Conservation (phyloP, 106 monocot species). For the Acanthochlamys bracteata region DNA sequence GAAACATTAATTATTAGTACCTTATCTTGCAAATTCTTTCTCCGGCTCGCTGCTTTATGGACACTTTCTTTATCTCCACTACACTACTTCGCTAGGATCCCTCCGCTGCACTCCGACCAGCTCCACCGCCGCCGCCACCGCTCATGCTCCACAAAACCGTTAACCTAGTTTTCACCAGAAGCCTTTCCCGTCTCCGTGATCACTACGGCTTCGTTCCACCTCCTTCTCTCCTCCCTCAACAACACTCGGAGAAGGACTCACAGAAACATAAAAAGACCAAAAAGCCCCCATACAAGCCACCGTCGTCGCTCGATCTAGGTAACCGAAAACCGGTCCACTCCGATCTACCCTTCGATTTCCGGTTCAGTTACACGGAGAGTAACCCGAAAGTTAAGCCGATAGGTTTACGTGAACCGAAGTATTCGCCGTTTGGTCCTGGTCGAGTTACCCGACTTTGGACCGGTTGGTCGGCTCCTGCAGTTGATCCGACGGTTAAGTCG, state of each 20-base stretch:
- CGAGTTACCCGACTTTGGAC: conserved; percentile 73
- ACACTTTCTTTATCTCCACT: too few relatives aligned
- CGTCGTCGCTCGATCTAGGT: conserved; percentile 60
- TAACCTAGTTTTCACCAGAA: too few relatives aligned
- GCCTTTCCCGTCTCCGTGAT: conserved; percentile 22
- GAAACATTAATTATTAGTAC: too few relatives aligned
- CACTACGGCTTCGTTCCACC: conserved; percentile 81
- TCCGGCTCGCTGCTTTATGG: too few relatives aligned
- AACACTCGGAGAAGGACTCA: conserved; percentile 1
- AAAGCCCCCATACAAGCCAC: conserved; percentile 66
- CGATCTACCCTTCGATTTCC: conserved; percentile 69
- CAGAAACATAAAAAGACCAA: conserved; percentile 19
- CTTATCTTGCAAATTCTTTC: too few relatives aligned
- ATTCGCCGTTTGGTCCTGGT: conserved; percentile 85
- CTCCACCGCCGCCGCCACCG: too few relatives aligned
- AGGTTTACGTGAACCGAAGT: conserved; percentile 84
- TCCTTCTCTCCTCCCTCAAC: conserved; percentile 31
- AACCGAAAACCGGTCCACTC: conserved; percentile 39
- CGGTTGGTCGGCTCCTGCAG: conserved; percentile 65
- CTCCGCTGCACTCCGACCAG: too few relatives aligned
- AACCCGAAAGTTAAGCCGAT: conserved; percentile 45
- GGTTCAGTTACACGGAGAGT: conserved; percentile 80
- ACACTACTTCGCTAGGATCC: too few relatives aligned
- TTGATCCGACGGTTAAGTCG: conserved; percentile 57
- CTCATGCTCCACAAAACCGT: too few relatives aligned